phyloP scores from a whole-genome alignment of 805 yeast genomes.

The Lipomyces kockii region DNA sequence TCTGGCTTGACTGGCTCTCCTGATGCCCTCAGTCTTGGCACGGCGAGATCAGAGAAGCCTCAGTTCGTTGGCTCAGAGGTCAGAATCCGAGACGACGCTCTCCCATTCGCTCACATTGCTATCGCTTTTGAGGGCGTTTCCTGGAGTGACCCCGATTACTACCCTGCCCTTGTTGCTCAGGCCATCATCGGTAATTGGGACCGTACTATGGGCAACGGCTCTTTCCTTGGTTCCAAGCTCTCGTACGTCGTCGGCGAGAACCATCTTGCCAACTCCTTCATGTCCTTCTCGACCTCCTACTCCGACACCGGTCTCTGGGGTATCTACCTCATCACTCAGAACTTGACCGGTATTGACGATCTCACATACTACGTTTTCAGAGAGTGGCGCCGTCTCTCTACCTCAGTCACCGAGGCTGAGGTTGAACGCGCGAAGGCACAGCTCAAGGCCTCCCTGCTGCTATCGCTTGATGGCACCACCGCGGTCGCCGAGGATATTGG shows the following conservation, averaged over 20 bases:
- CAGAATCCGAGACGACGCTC: conserved; percentile 75
- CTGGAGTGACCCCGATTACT: conserved; percentile 95
- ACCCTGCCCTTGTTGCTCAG: conserved; percentile 93
- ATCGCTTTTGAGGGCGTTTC: conserved; percentile 97
- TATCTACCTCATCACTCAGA: conserved; percentile 85
- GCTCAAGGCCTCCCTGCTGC: conserved; percentile 84
- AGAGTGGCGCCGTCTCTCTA: conserved; percentile 88
- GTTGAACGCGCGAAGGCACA: conserved; percentile 94
- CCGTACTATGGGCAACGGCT: conserved; percentile 82
- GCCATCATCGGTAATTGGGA: conserved; percentile 98
- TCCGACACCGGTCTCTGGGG: conserved; percentile 99
- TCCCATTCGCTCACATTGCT: conserved; percentile 91
- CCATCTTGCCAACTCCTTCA: conserved; percentile 84
- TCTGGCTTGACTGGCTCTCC: conserved; percentile 54
- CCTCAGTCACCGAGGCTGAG: conserved; percentile 82
- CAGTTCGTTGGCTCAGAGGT: conserved; percentile 84
- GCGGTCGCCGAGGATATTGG: conserved; percentile 98
- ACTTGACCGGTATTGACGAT: conserved; percentile 64
- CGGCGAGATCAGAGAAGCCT: conserved; percentile 73
- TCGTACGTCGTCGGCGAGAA: conserved; percentile 67
- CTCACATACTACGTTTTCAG: conserved; percentile 74
- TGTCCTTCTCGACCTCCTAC: conserved; percentile 96
- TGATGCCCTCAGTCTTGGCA: conserved; percentile 70
- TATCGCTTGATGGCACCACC: conserved; percentile 92
- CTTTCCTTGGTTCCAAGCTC: conserved; percentile 83